These are phyloP conservation scores for Gamsiella multidivaricata DNA, from an alignment of 192 early-diverging fungal genomes.

Conservation along the genomic window DNA sequence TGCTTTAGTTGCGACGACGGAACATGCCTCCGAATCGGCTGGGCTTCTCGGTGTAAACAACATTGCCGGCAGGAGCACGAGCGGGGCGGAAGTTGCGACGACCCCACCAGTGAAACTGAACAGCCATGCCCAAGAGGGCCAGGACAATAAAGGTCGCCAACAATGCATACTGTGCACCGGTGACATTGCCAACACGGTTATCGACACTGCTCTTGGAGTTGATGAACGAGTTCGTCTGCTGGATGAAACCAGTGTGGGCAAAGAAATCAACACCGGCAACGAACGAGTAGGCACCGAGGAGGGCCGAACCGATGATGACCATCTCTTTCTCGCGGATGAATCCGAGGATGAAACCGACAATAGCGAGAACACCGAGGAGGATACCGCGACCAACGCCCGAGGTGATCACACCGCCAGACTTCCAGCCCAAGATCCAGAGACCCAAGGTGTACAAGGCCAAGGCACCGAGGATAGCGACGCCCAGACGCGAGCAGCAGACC, in stretches of 20 bases:
- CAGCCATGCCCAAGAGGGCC: constrained; percentile 31
- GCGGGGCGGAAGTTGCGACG: constrained; percentile 26
- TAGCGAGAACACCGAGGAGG: constrained; percentile 45
- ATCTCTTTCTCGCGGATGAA: constrained; percentile 66
- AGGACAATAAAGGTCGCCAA: constrained; percentile 40
- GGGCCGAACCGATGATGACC: constrained; percentile 60
- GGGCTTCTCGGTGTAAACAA: constrained; percentile 39
- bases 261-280: constrained; percentile 68
- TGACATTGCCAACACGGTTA: constrained; percentile 10
- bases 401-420: constrained; percentile 41
- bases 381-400: constrained; percentile 45
- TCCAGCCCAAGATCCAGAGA: constrained; percentile 60
- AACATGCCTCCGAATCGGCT: constrained; percentile 31
- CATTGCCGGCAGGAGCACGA: constrained; percentile 8
- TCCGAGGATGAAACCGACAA: constrained; percentile 45
- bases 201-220: constrained; percentile 32
- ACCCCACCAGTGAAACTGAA: constrained; percentile 36
- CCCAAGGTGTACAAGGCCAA: constrained; percentile 53
- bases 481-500: constrained; percentile 47
- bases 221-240: constrained; percentile 34
- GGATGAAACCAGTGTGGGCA: constrained; percentile 62
- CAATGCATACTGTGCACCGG: constrained; percentile 11
- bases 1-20: constrained; percentile 30
- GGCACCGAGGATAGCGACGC: constrained; percentile 51
- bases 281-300: constrained; percentile 62